Evolutionary conservation across 805 yeast species (phyloP).

Genomic region (Zygosaccharomyces pseudorouxii): DNA sequence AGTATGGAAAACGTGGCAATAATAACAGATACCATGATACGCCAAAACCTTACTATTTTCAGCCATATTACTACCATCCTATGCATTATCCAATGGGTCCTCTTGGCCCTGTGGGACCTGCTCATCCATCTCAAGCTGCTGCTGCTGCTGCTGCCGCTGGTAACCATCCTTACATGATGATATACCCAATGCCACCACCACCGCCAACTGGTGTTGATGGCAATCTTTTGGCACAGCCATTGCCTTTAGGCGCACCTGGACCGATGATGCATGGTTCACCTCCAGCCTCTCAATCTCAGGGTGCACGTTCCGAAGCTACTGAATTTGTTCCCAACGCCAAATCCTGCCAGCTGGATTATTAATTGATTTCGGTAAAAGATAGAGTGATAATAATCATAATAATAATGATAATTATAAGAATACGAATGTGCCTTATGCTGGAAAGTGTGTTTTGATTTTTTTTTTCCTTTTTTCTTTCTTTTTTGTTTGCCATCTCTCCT

Average conservation of each 20-base stretch:
- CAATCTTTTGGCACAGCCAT: slow-evolving; percentile 17
- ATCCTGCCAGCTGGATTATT: slow-evolving; percentile 18
- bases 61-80: slow-evolving; percentile 31
- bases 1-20: slow-evolving; percentile 14
- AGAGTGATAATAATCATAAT: not conserved
- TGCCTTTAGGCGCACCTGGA: slow-evolving; percentile 17
- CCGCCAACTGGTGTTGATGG: slow-evolving; percentile 24
- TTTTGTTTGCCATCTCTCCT: not conserved
- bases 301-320: slow-evolving; percentile 14
- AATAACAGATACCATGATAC: slow-evolving; percentile 14
- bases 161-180: slow-evolving; percentile 30
- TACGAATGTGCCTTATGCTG: too few relatives aligned
- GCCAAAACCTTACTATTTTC: slow-evolving; percentile 26
- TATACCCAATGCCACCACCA: slow-evolving; percentile 32
- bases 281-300: slow-evolving; percentile 14
- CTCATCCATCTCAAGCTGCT: slow-evolving; percentile 17
- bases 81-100: slow-evolving; percentile 30
- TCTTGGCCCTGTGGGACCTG: slow-evolving; percentile 17
- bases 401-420: too few relatives aligned
- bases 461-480: not conserved
- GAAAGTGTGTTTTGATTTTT: not conserved
- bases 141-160: slow-evolving; percentile 15
- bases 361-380: not conserved
- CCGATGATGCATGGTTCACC: slow-evolving; percentile 13
- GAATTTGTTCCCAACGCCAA: slow-evolving; percentile 12